Evolutionary conservation across 768 basidiomycete species (phyloP), one percentile per base, ranked within the genome.

Genomic region (Candolleomyces aberdarensis): DNA sequence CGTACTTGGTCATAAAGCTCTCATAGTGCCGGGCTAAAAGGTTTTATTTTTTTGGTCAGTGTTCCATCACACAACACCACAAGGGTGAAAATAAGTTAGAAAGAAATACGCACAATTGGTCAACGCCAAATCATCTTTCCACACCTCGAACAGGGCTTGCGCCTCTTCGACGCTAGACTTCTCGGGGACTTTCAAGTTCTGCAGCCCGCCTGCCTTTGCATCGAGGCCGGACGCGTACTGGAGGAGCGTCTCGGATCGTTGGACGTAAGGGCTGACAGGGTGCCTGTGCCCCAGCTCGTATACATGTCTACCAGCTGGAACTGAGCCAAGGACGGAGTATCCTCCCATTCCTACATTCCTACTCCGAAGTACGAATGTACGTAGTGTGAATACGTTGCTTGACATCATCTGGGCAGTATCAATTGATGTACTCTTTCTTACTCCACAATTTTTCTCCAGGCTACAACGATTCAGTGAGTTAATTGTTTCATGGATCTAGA

Each of bases 1-100:
- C 83, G 64, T 90, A 94, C 70, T 91, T 92, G 11, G 85, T 75
- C 68, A 95, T 72, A 75, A 95, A 94, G 14, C 86, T 64, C 70
- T 91, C 88, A 67, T 96, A 93, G 60, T 78, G 71, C 29, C 66
- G 62, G 9, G 71, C 78, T 80, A 56, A 39, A 36, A 43, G 3
- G 26, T 1, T 26, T 1, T 26, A 26, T 26, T 26, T 26, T 26
- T 7, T 13, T 7, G 14, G 26, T 59, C 11, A 51, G 48, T 5
- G 22, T 46, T n/a, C n/a, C 56, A 14, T 7, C 22, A 57, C 20
- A 22, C 11, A 1, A 36, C 8, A 36, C 1, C 5, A 29, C n/a
- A n/a, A n/a, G n/a, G n/a, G 17, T 19, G 6, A 22, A 6, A 9
- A 56, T 4, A 10, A 56, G 40, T 7, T 1, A 20, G 32, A 41